Percentiles rank a stretch among this genome's conserved stretches.
These are phyloP conservation scores for Cucurbita argyrosperma DNA, from an alignment of 306 rosid species.

Conservation along the genomic window DNA sequence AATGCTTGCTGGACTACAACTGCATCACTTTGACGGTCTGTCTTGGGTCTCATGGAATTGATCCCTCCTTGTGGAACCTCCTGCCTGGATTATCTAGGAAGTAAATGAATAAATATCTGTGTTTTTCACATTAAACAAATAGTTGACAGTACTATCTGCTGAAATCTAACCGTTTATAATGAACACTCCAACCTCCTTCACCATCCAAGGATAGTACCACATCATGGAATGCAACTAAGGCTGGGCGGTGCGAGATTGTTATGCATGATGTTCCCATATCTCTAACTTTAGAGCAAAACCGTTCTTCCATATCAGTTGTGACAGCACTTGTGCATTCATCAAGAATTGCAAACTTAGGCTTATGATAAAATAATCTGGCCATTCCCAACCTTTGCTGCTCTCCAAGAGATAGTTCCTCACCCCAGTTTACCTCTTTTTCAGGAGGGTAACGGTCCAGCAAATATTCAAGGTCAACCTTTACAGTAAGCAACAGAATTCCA, in stretches of 20 bases:
- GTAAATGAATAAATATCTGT: conserved; percentile 15
- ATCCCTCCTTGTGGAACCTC: conserved; percentile 40
- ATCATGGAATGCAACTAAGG: conserved; percentile 93
- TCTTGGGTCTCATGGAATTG: conserved; percentile 32
- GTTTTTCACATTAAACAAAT: conserved; percentile 7
- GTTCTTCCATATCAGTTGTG: conserved; percentile 99
- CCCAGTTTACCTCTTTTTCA: conserved; percentile 91
- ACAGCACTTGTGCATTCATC: conserved; percentile 99
- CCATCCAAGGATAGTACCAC: conserved; percentile 92
- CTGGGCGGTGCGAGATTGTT: conserved; percentile 98
- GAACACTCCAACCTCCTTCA: conserved; percentile 98
- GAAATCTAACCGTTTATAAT: conserved; percentile 49
- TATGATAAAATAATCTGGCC: conserved; percentile 98
- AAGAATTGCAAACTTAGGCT: conserved; percentile 95
- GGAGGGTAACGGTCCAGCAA: conserved; percentile 78
- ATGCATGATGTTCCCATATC: conserved; percentile 99
- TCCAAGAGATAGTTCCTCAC: conserved; percentile 91
- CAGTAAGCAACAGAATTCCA: conserved; percentile 11
- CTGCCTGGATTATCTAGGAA: conserved; percentile 44
- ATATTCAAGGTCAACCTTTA: conserved; percentile 95
- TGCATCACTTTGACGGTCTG: conserved; percentile 71
- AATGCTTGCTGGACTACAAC: conserved; percentile 83
- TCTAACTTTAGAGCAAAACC: conserved; percentile 90
- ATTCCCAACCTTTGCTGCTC: conserved; percentile 97
- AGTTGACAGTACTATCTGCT: conserved; percentile 5